Evolutionary conservation across 2,329 filamentous ascomycete genomes (phyloP), one percentile per base, ranked within the genome.

Genomic region (Coleophoma cylindrospora): DNA sequence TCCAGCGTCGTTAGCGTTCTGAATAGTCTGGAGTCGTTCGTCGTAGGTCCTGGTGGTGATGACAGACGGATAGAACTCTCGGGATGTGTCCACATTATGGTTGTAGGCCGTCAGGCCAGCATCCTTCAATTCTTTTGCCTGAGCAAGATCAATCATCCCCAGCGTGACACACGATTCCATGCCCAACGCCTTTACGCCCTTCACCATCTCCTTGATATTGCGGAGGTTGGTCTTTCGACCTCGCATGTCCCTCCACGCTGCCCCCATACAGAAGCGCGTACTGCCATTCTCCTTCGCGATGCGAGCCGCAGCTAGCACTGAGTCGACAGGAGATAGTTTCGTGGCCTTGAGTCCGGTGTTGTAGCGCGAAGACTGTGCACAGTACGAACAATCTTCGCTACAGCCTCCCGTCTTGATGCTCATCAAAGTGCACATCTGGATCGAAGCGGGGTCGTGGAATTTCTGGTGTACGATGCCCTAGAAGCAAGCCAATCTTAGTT

Each of bases 351-450:
- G 77, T 8, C 89, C 89, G 4, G 91, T 75, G 51, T 79, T 70
- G 77, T 95, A 86, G 22, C 88, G 85, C 6, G 88, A 90, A 4
- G 90, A 91, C 69, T 95, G 90, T 2, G 90, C 88, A 68, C 90
- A 95, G 80, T 96, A 96, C 21, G 86, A 89, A 72, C 91, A 96
- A 70, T 96, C 91, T 68, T 95, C 91, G 60, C 83, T 90, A 71
- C 91, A 96, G 44, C 91, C 91, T 49, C 91, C 91, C 9, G 89
- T 95, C 68, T 96, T 96, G 75, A 96, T 96, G 75, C 95, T 95
- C 88, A 95, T 95, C 51, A 96, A 76, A 0, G 91, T 96, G 74
- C 91, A 96, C 70, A 95, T 86, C 70, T 96, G 91, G 55, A 96
- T 89, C 27, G 89, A 84, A 43, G 84, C 77, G 7, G 91, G 88